Base-by-base conservation (phyloP, 768 basidiomycete genomes). In the Paxillus ammoniavirescens region DNA sequence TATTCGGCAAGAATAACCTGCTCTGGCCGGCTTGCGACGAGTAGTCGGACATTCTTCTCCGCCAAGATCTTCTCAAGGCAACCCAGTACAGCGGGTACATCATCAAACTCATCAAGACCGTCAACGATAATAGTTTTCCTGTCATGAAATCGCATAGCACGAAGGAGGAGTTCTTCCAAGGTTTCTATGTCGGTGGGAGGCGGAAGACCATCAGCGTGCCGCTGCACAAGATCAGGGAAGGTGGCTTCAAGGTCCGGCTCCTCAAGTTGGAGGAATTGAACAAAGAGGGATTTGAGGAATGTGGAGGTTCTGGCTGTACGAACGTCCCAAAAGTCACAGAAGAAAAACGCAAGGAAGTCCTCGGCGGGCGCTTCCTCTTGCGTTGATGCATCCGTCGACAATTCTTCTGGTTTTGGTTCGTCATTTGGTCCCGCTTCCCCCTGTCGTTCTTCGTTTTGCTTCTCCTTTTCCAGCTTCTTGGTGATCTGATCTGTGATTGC, bases 241-340 rank as follows among this genome's bases (percentile, higher is more conserved):
- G 53, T 56, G n/a, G 37, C 43, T 43, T 48, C 50, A 5, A 65
- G 53, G 10, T 68, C 53, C 10, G 54, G 57, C 5, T 65, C 55
- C 1, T 57, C 61, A 12, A 61, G 53, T 46, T 67, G 65, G 14
- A 68, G 31, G 45, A 67, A 68, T 56, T 67, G 65, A 17, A 57
- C 58, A 23, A 65, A 61, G 17, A 67, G 56, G 3, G 64, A 64
- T 31, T 59, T 63, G 47, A 67, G 48, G 42, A 67, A 59, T 26
- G 66, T 45, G 18, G 56, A 30, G 2, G 43, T 52, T 38, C 50
- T 52, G 43, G 61, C 10, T 3, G 57, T 52, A 44, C 65, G 66
- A 49, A 42, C 49, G 47, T 68, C 66, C 31, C 66, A 64, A 47
- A 58, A 63, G 54, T 67, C 66, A 47, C 68, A 67, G 33, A 65